Evolutionary conservation across 352 stramenopile species (phyloP), one percentile per base, ranked within the genome.

Genomic region (Phytopythium helicoides): DNA sequence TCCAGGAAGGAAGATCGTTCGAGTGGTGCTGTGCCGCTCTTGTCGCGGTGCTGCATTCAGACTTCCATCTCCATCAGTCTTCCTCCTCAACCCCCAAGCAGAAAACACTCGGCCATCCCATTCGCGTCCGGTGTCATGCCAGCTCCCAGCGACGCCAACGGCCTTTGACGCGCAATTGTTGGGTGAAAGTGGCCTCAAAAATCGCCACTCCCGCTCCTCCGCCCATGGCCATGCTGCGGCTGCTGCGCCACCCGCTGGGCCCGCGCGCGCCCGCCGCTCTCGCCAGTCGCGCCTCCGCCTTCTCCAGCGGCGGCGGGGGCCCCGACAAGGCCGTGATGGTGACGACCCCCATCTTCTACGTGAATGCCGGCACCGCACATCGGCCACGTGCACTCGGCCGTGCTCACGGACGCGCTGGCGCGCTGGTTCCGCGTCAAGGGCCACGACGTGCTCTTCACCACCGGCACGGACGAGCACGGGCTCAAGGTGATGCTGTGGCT

Each of bases 281-380:
- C 5, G 19, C 19, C 19, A 10, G 18, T 22, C 6, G 9, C 19
- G 7, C 39, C 21, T 3, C 19, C 39, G 10, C 39, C 39, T 0
- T 12, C 21, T 8, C 9, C 9, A 14, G 10, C 37, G 23, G 39
- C 19, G 18, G 15, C 19, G 16, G 36, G 15, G 25, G 18, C 39
- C 3, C 39, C 39, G 14, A 38, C 15, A 38, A 50, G 44, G 58
- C 56, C 26, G 75, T 71, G 25, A 73, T 83, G 26, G 80, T 99
- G 50, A 99, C 95, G 48, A 99, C 97, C n/a, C 97, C 97, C 7
- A 99, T 99, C 58, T 99, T 99, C 73, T 99, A 99, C 76, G 96
- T 99, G 36, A 99, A 99, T 64, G 97, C 97, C n/a, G 61, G 88
- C 96, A 64, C 97, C 97, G 21, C 97, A 99, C 77, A 98, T 99